A percentile compares a stretch with the other conserved stretches of the same genome.
Conservation (phyloP, 2,329 filamentous ascomycete species). For the Hirsutella rhossiliensis region DNA sequence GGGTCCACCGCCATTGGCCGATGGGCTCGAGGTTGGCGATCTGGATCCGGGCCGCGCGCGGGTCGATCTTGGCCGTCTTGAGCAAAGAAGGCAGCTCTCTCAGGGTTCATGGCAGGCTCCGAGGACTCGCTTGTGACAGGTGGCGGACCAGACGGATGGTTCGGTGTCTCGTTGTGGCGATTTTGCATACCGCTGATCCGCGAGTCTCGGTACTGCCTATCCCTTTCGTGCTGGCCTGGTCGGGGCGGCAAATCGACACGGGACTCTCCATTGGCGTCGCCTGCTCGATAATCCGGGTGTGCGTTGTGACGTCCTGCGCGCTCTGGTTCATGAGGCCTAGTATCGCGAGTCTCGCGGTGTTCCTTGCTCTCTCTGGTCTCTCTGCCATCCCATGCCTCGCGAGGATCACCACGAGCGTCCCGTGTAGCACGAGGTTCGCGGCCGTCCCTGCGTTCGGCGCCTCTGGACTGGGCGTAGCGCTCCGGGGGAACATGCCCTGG, state of each 20-base stretch:
- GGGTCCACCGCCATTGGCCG: conserved; percentile 14
- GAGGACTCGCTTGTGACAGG: conserved; percentile 12
- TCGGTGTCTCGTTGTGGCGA: conserved; percentile 17
- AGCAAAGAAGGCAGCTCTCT: conserved; percentile 38
- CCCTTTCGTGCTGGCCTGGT: conserved; percentile 28
- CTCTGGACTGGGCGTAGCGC: conserved; percentile 29
- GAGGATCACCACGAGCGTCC: conserved; percentile 13
- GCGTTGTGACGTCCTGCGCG: conserved; percentile 31
- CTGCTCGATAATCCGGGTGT: conserved; percentile 27
- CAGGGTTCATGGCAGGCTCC: conserved; percentile 42
- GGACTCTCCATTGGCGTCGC: conserved; percentile 18
- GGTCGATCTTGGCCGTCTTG: conserved; percentile 17
- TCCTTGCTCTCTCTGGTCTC: conserved; percentile 20
- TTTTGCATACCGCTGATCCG: conserved; percentile 15
- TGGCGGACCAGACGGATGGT: conserved; percentile 12
- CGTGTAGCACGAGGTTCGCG: conserved; percentile 12
- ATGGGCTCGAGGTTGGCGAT: conserved; percentile 16
- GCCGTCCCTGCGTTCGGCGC: conserved; percentile 24
- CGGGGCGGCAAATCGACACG: conserved; percentile 21
- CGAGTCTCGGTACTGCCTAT: conserved; percentile 21
- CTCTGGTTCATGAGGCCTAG: conserved; percentile 25
- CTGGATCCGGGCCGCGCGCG: conserved; percentile 15
- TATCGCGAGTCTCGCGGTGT: conserved; percentile 20
- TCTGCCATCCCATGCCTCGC: conserved; percentile 23
- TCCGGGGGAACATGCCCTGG: conserved; percentile 34